phyloP scores from a whole-genome alignment of 495 filamentous ascomycete genomes.

The Hyphodiscus hymeniophilus region DNA sequence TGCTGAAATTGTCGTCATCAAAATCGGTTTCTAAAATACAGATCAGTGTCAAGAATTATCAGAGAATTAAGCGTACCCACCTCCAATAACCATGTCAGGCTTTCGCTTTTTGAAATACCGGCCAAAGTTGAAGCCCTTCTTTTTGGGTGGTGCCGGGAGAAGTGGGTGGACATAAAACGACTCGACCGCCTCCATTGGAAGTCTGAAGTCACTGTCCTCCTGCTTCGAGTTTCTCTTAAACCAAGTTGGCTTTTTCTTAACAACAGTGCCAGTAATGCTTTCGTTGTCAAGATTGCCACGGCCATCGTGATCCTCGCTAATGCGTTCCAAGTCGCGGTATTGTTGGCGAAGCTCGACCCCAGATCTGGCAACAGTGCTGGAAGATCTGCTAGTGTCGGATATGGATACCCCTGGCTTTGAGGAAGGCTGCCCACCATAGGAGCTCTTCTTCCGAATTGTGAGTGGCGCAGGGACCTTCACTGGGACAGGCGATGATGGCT shows the following conservation, averaged over 20 bases:
- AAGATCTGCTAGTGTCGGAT: background rate
- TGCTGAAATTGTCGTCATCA: constrained; percentile 12
- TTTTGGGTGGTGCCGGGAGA: constrained; percentile 21
- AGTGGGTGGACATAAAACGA: background rate
- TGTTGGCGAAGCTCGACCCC: constrained; percentile 19
- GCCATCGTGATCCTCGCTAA: constrained; percentile 21
- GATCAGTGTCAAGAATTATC: constrained; percentile 3
- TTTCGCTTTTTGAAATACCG: constrained; percentile 37
- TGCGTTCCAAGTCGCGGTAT: constrained; percentile 17
- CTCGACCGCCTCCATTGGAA: background rate
- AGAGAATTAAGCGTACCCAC: constrained; percentile 15
- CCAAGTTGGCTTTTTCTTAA: constrained; percentile 57
- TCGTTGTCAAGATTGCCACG: constrained; percentile 9
- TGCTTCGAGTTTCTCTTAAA: constrained; percentile 50
- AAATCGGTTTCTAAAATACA: constrained; percentile 7
- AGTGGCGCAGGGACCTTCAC: constrained; percentile 31
- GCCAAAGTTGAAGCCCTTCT: constrained; percentile 36
- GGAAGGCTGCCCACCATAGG: constrained; percentile 8
- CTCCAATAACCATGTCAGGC: constrained; percentile 14
- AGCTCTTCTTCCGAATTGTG: constrained; percentile 45
- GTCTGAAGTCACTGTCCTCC: constrained; percentile 15
- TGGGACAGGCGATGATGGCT: constrained; percentile 22
- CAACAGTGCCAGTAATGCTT: constrained; percentile 19
- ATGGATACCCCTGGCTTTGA: constrained; percentile 8
- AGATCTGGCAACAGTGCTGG: constrained; percentile 4